Evolutionary conservation across 139 green algal species (phyloP).

Genomic region (Chlorella vulgaris): DNA sequence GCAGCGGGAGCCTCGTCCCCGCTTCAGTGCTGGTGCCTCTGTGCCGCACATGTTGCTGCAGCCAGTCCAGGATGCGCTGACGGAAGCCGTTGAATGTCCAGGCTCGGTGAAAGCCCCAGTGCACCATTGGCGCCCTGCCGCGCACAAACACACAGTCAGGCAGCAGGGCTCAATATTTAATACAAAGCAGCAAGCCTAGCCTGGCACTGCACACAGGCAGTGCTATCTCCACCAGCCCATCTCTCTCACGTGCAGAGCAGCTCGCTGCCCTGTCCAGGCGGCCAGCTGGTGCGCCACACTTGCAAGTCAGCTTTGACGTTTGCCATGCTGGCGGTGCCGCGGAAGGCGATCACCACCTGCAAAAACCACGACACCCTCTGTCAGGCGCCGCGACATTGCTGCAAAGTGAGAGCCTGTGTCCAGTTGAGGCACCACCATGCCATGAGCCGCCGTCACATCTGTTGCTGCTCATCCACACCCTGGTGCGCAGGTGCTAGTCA

Average conservation of each 20-base stretch:
- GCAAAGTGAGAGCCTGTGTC: too few species aligned
- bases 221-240: neutral
- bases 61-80: neutral
- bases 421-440: too few species aligned
- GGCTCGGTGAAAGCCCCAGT: constrained; percentile 33
- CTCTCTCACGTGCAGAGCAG: constrained; percentile 22
- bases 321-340: constrained; percentile 36
- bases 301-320: constrained; percentile 41
- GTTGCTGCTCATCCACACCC: too few species aligned
- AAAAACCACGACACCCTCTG: too few species aligned
- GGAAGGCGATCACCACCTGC: constrained; percentile 31
- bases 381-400: too few species aligned
- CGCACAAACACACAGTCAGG: too few species aligned
- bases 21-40: neutral
- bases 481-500: too few species aligned
- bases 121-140: constrained; percentile 32
- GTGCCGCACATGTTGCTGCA: neutral
- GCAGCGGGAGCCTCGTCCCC: neutral
- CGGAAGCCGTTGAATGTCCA: constrained; percentile 23
- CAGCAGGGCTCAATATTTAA: neutral
- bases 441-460: too few species aligned
- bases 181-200: neutral
- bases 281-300: constrained; percentile 19
- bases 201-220: neutral
- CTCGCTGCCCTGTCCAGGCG: neutral